Percentiles rank a stretch among this genome's conserved stretches.
phyloP scores from a whole-genome alignment of 768 basidiomycete species.

The Suillus subaureus region DNA sequence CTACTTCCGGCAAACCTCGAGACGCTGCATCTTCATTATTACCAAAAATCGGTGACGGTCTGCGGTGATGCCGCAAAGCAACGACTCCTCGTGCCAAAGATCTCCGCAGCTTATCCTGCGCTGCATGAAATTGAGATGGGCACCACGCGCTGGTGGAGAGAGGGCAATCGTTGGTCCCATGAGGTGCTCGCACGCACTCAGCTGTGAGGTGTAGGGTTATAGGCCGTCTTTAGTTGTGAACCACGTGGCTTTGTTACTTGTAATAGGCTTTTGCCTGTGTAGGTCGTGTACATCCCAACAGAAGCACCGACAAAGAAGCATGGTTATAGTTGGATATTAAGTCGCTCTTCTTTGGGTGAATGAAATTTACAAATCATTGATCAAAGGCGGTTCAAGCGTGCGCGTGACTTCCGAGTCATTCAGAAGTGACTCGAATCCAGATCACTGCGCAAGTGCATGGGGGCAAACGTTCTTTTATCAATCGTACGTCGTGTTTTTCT shows the following conservation, averaged over 20 bases:
- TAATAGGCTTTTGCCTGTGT: too few species aligned
- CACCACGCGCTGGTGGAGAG: background rate
- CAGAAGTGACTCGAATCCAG: background rate
- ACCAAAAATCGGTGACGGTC: background rate
- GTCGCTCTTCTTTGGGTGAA: background rate
- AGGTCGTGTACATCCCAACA: too few species aligned
- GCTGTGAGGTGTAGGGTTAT: background rate
- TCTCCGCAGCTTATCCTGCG: background rate
- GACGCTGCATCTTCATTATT: background rate
- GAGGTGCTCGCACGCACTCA: background rate
- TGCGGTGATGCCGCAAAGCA: background rate
- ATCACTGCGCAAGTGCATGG: background rate
- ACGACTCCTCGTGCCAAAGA: background rate
- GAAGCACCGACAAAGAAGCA: background rate
- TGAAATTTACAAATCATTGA: background rate
- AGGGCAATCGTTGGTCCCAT: background rate
- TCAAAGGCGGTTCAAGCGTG: background rate
- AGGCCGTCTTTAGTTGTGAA: background rate
- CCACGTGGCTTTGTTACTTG: background rate
- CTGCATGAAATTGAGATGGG: slow-evolving; percentile 1
- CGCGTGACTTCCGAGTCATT: background rate
- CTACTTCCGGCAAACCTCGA: background rate
- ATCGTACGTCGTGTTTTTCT: background rate
- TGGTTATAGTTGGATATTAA: background rate
- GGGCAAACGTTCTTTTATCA: background rate